Base-by-base conservation (phyloP, 345 rosid genomes). In the Mallotus nudiflorus region DNA sequence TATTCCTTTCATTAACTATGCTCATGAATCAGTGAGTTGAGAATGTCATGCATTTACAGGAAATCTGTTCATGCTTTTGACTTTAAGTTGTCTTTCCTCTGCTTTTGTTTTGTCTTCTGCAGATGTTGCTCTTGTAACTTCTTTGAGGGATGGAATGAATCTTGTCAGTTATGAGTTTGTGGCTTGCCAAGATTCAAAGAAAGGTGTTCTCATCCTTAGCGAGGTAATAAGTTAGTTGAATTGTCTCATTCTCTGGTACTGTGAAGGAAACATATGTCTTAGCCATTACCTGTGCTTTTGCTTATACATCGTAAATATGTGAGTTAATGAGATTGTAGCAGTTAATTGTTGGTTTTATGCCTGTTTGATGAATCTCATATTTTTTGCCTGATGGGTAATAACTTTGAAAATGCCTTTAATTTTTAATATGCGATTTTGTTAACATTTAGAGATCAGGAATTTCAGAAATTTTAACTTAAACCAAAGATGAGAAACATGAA, bases 61-160 rank as follows among this genome's bases (percentile, higher is more conserved):
- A 72, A 44, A 64, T 46, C 48, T 29, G 15, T 31, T 63, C 40
- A 53, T 24, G 42, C 24, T 42, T 68, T 18, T 29, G 4, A 44
- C 42, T 6, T 9, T n/a, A 62, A 9, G 28, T 63, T 29, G 27
- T 61, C 4, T 60, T 65, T 60, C 27, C 67, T 60, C 24, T n/a
- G 24, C 44, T 65, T 9, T 64, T 64, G 33, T 40, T 44, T 31
- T 75, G 14, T 64, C 42, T 56, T 48, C 46, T 57, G 9, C 90
- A 95, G 99, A 95, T 87, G 91, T 95, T 64, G 94, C 98, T 63
- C 97, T 95, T 25, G 99, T 95, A 48, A 92, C 99, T 57, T 95
- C 99, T 73, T 72, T 95, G 84, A 87, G 99, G 84, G 99, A 95
- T 77, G 99, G 99, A 73, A 95, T 95, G 99, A 95, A 95, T 83